phyloP scores from a whole-genome alignment of 768 basidiomycete species.

The Auriscalpium orientale region DNA sequence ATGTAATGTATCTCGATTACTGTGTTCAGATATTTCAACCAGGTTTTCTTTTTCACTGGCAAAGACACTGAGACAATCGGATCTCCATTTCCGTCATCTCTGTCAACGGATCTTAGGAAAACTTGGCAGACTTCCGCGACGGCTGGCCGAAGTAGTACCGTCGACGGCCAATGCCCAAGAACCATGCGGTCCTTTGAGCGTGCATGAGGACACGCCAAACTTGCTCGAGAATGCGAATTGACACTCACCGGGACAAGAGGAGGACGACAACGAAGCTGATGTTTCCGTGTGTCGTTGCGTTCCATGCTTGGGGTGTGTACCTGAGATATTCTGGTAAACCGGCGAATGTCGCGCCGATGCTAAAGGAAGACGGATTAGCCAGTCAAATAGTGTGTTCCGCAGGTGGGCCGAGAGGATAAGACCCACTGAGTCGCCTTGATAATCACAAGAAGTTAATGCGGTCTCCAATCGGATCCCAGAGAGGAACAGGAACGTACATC shows the following conservation, averaged over 20 bases:
- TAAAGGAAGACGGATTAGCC: slow-evolving; percentile 20
- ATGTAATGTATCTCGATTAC: no score
- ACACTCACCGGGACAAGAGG: slow-evolving; percentile 46
- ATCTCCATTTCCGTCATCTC: no score
- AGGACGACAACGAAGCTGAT: slow-evolving; percentile 56
- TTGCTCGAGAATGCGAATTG: not conserved
- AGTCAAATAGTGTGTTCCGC: not conserved
- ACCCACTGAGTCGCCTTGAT: slow-evolving; percentile 51
- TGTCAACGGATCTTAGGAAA: not conserved
- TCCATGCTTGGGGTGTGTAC: slow-evolving; percentile 50
- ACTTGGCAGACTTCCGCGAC: not conserved
- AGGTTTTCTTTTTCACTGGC: no score
- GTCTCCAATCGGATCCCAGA: not conserved
- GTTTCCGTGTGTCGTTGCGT: slow-evolving; percentile 70
- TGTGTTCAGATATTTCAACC: no score
- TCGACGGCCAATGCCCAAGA: slow-evolving; percentile 29
- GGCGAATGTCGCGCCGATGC: slow-evolving; percentile 49
- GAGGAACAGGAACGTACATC: slow-evolving; percentile 43
- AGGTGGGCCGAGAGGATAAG: no score
- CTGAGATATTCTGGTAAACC: slow-evolving; percentile 51
- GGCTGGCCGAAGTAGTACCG: slow-evolving; percentile 25
- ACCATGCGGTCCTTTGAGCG: slow-evolving; percentile 27
- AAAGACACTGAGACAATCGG: no score
- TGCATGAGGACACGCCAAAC: not conserved
- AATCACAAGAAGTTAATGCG: not conserved